Conservation (phyloP, 2,329 filamentous ascomycete species). For the Penicillium psychrosexuale region DNA sequence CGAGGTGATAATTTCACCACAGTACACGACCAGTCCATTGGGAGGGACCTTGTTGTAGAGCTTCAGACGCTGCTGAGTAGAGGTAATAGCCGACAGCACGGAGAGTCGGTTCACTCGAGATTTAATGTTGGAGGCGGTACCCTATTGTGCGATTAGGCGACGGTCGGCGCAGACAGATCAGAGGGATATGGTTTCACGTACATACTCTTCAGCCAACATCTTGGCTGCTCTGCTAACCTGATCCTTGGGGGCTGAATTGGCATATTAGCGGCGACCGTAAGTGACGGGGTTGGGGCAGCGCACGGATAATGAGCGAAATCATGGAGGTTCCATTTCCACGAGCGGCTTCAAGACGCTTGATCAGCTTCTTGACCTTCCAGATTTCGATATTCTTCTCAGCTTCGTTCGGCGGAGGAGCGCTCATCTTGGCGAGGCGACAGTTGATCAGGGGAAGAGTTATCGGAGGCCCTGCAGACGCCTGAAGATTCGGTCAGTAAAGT, state of each 20-base stretch:
- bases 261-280: conserved; percentile 19
- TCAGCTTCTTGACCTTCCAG: conserved; percentile 97
- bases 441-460: conserved; percentile 22
- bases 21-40: conserved; percentile 97
- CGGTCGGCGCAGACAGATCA: neutral
- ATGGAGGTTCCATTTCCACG: conserved; percentile 98
- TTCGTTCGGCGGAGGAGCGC: conserved; percentile 76
- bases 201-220: conserved; percentile 99
- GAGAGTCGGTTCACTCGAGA: conserved; percentile 98
- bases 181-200: conserved; percentile 48
- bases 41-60: conserved; percentile 98
- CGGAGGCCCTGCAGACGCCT: conserved; percentile 24
- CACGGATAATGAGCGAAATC: conserved; percentile 99
- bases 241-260: conserved; percentile 79
- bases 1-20: conserved; percentile 98
- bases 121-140: conserved; percentile 99
- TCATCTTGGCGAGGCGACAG: conserved; percentile 64
- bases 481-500: conserved; percentile 18
- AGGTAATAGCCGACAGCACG: conserved; percentile 96
- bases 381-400: conserved; percentile 95
- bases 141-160: conserved; percentile 51
- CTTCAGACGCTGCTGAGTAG: conserved; percentile 97
- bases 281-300: conserved; percentile 36
- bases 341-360: conserved; percentile 96
- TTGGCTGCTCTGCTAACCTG: conserved; percentile 94